A percentile compares a stretch with the other conserved stretches of the same genome.
These are phyloP conservation scores for Lactarius tabidus DNA, from an alignment of 768 basidiomycete genomes.

Conservation along the genomic window DNA sequence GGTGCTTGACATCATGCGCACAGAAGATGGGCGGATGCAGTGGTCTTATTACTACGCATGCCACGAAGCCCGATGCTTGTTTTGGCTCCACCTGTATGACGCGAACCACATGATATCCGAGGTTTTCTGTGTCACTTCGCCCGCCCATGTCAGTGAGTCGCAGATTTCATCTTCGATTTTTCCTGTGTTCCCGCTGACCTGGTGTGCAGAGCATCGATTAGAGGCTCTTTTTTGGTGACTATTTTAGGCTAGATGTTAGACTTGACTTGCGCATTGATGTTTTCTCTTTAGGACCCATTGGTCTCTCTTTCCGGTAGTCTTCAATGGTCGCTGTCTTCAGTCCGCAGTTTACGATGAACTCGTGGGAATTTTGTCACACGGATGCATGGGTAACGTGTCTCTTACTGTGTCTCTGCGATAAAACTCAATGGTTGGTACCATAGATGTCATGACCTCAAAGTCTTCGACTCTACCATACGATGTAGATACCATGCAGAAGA, in stretches of 20 bases:
- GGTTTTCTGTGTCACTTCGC: background rate
- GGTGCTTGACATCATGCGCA: constrained; percentile 27
- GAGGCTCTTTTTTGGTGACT: constrained; percentile 27
- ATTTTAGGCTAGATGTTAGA: background rate
- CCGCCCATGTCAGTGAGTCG: background rate
- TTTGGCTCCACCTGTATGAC: constrained; percentile 47
- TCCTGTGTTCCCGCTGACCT: background rate
- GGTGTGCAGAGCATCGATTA: constrained; percentile 22
- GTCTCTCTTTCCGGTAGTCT: background rate
- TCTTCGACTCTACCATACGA: background rate
- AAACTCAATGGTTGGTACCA: background rate
- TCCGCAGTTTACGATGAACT: constrained; percentile 30
- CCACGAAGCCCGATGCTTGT: background rate
- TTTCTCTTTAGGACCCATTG: constrained; percentile 26
- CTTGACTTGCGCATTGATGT: constrained; percentile 9
- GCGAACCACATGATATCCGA: constrained; percentile 30
- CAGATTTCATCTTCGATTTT: background rate
- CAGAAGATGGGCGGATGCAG: constrained; percentile 32
- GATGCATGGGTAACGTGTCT: constrained; percentile 37
- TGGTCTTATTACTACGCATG: constrained; percentile 33
- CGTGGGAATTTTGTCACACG: constrained; percentile 36
- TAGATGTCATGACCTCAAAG: constrained; percentile 1
- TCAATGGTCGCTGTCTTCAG: constrained; percentile 1
- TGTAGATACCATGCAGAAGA: background rate
- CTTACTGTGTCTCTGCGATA: background rate